Evolutionary conservation across 2,329 filamentous ascomycete genomes (phyloP).

Genomic region (Ramularia collo-cygni): DNA sequence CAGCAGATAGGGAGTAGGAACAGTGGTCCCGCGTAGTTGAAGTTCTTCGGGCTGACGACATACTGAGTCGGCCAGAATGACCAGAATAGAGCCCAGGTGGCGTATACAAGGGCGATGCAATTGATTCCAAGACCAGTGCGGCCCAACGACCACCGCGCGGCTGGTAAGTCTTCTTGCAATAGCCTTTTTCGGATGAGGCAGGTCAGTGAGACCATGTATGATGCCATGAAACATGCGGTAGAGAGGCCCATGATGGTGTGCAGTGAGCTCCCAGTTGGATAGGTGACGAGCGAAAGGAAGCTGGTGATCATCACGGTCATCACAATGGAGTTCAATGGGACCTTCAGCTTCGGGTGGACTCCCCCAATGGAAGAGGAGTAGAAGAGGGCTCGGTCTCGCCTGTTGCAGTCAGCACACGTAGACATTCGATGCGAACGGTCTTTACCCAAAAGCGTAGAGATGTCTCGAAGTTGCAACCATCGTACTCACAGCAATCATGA

Average conservation of each 20-base stretch:
- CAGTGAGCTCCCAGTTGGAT: slow-evolving; percentile 34
- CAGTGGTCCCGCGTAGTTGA: slow-evolving; percentile 48
- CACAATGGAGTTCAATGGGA: slow-evolving; percentile 26
- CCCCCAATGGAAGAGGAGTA: slow-evolving; percentile 32
- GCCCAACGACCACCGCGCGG: slow-evolving; percentile 33
- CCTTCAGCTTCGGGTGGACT: slow-evolving; percentile 16
- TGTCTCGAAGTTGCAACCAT: slow-evolving; percentile 36
- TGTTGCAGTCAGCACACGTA: neutral
- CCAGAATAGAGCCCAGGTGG: slow-evolving; percentile 33
- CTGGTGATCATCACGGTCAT: slow-evolving; percentile 25
- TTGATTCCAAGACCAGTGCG: slow-evolving; percentile 34
- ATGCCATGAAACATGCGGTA: slow-evolving; percentile 34
- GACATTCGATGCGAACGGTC: slow-evolving; percentile 6
- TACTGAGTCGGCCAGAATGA: slow-evolving; percentile 36
- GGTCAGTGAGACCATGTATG: slow-evolving; percentile 36
- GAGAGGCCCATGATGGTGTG: slow-evolving; percentile 38
- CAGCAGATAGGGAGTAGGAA: slow-evolving; percentile 24
- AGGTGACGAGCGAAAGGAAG: slow-evolving; percentile 28
- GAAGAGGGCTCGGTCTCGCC: slow-evolving; percentile 35
- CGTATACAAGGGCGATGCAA: slow-evolving; percentile 30
- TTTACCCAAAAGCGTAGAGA: slow-evolving; percentile 34
- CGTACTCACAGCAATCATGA: slow-evolving; percentile 35
- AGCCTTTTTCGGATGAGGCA: slow-evolving; percentile 34
- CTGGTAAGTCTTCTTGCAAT: slow-evolving; percentile 29
- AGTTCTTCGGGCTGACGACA: slow-evolving; percentile 32